Conservation (phyloP, 2,329 filamentous ascomycete genomes). For the Lachnellula occidentalis region DNA sequence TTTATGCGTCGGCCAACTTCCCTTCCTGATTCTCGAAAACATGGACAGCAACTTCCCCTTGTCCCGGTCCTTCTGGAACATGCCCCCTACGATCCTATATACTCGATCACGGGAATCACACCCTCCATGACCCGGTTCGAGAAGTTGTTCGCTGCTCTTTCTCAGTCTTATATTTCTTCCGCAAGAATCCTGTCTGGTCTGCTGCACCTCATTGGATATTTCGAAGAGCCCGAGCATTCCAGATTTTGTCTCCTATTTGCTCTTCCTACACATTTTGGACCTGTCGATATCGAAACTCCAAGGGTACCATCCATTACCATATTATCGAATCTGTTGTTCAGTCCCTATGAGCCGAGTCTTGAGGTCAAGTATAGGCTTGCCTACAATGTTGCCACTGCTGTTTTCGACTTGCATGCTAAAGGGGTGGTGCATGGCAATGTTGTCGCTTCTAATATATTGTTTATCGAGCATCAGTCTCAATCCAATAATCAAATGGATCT, state of each 20-base stretch:
- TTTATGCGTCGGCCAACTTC: constrained; percentile 28
- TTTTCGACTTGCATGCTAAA: constrained; percentile 67
- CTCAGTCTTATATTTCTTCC: constrained; percentile 37
- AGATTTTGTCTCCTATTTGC: constrained; percentile 72
- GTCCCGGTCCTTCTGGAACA: constrained; percentile 64
- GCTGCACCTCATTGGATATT: constrained; percentile 61
- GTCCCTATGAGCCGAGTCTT: constrained; percentile 56
- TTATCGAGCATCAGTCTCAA: constrained; percentile 40
- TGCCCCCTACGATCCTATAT: constrained; percentile 58
- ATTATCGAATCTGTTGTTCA: constrained; percentile 47
- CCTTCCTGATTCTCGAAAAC: constrained; percentile 19
- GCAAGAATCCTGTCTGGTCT: constrained; percentile 54
- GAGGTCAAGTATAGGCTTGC: constrained; percentile 74
- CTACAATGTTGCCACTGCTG: constrained; percentile 64
- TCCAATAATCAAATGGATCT: constrained; percentile 19
- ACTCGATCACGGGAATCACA: constrained; percentile 56
- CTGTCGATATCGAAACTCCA: constrained; percentile 47
- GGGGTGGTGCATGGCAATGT: constrained; percentile 68
- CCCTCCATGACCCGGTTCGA: constrained; percentile 61
- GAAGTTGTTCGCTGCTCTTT: constrained; percentile 52
- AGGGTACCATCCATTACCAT: constrained; percentile 41
- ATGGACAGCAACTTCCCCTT: constrained; percentile 17
- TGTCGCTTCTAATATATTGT: constrained; percentile 60
- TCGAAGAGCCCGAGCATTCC: constrained; percentile 66
- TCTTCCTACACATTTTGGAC: constrained; percentile 60